These are phyloP conservation scores for Eremothecium cymbalariae DNA, from an alignment of 1,139 yeast genomes.

Conservation along the genomic window DNA sequence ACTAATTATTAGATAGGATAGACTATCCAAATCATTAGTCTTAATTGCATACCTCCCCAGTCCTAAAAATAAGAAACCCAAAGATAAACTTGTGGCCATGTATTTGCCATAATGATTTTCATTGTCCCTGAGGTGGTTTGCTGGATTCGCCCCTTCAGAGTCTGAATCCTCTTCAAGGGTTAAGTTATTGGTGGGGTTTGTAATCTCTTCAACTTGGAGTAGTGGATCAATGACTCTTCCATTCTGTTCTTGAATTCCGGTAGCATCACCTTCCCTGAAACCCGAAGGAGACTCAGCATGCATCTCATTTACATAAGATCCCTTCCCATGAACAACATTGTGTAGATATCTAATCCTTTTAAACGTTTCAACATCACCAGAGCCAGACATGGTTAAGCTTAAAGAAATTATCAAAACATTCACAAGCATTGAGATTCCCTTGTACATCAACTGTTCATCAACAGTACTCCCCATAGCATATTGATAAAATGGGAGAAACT, in stretches of 20 bases:
- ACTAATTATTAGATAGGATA: slow-evolving; percentile 56
- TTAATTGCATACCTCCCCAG: slow-evolving; percentile 87
- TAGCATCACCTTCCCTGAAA: slow-evolving; percentile 9
- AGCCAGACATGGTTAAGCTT: slow-evolving; percentile 79
- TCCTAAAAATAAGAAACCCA: slow-evolving; percentile 83
- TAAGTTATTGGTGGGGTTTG: slow-evolving; percentile 5
- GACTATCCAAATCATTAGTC: slow-evolving; percentile 33
- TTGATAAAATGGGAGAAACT: slow-evolving; percentile 46
- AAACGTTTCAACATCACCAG: slow-evolving; percentile 77
- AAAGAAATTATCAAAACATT: slow-evolving; percentile 55
- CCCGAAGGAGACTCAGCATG: slow-evolving; percentile 4
- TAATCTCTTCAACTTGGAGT: slow-evolving; percentile 6
- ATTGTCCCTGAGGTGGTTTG: slow-evolving; percentile 13
- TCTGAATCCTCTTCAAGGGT: slow-evolving; percentile 10
- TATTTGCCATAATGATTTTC: slow-evolving; percentile 53
- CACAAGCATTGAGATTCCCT: slow-evolving; percentile 50
- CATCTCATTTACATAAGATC: slow-evolving; percentile 22
- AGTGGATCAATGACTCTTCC: slow-evolving; percentile 7
- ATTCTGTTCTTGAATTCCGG: slow-evolving; percentile 12
- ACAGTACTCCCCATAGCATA: slow-evolving; percentile 40
- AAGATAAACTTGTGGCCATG: slow-evolving; percentile 72
- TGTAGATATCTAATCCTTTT: slow-evolving; percentile 66
- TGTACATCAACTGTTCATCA: slow-evolving; percentile 53
- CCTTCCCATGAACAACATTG: slow-evolving; percentile 34
- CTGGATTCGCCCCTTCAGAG: slow-evolving; percentile 6